Evolutionary conservation across 192 early-diverging fungal species (phyloP).

Genomic region (Cladochytrium replicatum): DNA sequence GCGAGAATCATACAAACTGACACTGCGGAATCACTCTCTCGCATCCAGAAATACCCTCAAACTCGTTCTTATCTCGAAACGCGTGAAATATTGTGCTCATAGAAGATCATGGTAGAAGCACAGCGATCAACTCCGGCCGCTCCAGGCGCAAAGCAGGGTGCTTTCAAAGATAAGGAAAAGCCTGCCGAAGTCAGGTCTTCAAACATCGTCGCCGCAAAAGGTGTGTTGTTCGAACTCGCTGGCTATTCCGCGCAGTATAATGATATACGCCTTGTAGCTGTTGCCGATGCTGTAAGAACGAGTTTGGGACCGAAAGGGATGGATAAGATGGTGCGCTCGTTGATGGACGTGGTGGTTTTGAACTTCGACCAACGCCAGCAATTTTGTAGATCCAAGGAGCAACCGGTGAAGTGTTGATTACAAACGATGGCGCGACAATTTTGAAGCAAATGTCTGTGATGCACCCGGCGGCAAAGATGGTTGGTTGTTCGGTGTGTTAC

Average conservation of each 20-base stretch:
- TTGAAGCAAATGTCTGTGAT: conserved; percentile 97
- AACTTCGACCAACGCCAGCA: not conserved
- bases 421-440: conserved; percentile 98
- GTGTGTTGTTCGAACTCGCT: conserved; percentile 36
- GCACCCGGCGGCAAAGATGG: conserved; percentile 97
- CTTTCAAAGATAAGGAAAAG: conserved; percentile 65
- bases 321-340: conserved; percentile 88
- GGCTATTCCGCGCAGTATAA: too few relatives aligned
- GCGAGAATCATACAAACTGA: too few relatives aligned
- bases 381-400: conserved; percentile 76
- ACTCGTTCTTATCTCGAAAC: too few relatives aligned
- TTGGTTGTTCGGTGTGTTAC: too few relatives aligned
- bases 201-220: conserved; percentile 96
- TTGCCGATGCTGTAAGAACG: conserved; percentile 94
- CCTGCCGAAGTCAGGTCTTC: conserved; percentile 85
- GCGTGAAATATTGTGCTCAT: too few relatives aligned
- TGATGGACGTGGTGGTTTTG: not conserved
- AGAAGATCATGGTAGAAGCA: too few relatives aligned
- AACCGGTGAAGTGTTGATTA: conserved; percentile 83
- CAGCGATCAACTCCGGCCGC: too few relatives aligned
- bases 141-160: too few relatives aligned
- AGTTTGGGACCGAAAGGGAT: conserved; percentile 93
- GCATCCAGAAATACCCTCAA: too few relatives aligned
- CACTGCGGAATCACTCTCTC: too few relatives aligned
- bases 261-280: too few relatives aligned